Evolutionary conservation across 176 grass and related monocot species (phyloP).

Genomic region (Oryza longistaminata): DNA sequence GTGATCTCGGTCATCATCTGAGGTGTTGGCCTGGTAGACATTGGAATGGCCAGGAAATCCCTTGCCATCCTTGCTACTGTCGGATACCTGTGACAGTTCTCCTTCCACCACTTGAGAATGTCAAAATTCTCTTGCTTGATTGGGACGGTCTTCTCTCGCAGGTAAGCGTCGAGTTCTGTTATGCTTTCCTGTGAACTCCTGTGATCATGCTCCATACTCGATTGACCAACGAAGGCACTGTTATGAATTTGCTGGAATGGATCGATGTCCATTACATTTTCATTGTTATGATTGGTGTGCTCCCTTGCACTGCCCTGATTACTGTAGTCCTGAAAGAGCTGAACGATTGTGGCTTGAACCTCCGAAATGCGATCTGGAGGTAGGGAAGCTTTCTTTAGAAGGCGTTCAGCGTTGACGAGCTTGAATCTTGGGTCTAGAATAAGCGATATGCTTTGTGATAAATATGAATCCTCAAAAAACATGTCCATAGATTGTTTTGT

Average conservation of each 20-base stretch:
- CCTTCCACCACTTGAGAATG: conserved; percentile 4
- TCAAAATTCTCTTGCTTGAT: background rate
- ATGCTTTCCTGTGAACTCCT: background rate
- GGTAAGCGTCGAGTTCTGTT: background rate
- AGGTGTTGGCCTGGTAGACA: background rate
- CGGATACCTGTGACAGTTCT: background rate
- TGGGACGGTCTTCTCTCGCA: background rate
- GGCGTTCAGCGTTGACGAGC: background rate
- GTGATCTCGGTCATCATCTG: background rate
- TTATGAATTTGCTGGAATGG: background rate
- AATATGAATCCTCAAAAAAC: background rate
- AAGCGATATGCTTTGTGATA: background rate
- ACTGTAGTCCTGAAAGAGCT: background rate
- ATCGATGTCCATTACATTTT: background rate
- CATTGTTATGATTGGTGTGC: no score
- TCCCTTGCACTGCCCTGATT: background rate
- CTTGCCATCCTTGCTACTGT: background rate
- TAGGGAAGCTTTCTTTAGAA: background rate
- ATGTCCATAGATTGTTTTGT: background rate
- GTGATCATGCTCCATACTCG: background rate
- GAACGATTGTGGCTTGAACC: background rate
- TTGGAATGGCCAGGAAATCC: background rate
- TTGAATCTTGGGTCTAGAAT: background rate
- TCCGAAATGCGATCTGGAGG: background rate
- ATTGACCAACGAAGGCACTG: background rate